These are phyloP conservation scores for Penicillium turbatum DNA, from an alignment of 495 filamentous ascomycete species.

Conservation along the genomic window DNA sequence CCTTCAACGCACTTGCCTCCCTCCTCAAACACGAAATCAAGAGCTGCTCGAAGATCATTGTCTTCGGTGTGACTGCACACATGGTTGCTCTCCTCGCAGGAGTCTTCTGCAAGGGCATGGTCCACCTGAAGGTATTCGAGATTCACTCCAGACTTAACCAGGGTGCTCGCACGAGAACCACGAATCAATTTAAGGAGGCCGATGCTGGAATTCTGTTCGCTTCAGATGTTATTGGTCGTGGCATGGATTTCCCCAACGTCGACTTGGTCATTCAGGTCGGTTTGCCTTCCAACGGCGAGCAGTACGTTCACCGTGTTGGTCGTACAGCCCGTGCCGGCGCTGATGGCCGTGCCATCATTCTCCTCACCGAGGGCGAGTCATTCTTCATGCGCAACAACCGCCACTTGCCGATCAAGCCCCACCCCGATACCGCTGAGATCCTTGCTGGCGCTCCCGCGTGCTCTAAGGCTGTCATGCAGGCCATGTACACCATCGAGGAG, in stretches of 20 bases:
- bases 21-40: slow-evolving; percentile 44
- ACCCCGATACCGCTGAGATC: slow-evolving; percentile 41
- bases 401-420: slow-evolving; percentile 51
- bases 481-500: slow-evolving; percentile 44
- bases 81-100: slow-evolving; percentile 53
- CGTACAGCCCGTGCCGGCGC: slow-evolving; percentile 63
- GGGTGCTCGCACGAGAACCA: slow-evolving; percentile 51
- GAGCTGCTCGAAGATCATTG: slow-evolving; percentile 56
- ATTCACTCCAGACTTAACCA: slow-evolving; percentile 62
- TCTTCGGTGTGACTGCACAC: slow-evolving; percentile 65
- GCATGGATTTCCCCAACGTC: slow-evolving; percentile 94
- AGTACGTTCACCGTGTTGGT: slow-evolving; percentile 87
- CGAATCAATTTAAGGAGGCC: slow-evolving; percentile 57
- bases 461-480: slow-evolving; percentile 22
- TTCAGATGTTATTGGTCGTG: slow-evolving; percentile 66
- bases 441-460: slow-evolving; percentile 22
- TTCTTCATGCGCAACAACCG: slow-evolving; percentile 55
- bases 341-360: slow-evolving; percentile 62
- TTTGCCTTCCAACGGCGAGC: slow-evolving; percentile 63
- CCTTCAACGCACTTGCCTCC: slow-evolving; percentile 48
- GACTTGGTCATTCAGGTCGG: slow-evolving; percentile 86
- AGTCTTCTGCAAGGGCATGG: slow-evolving; percentile 42
- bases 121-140: slow-evolving; percentile 46
- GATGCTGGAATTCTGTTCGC: slow-evolving; percentile 56
- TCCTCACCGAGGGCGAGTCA: slow-evolving; percentile 55